Evolutionary conservation across 1,284 basidiomycete genomes (phyloP).

Genomic region (Pterulicium gracile): DNA sequence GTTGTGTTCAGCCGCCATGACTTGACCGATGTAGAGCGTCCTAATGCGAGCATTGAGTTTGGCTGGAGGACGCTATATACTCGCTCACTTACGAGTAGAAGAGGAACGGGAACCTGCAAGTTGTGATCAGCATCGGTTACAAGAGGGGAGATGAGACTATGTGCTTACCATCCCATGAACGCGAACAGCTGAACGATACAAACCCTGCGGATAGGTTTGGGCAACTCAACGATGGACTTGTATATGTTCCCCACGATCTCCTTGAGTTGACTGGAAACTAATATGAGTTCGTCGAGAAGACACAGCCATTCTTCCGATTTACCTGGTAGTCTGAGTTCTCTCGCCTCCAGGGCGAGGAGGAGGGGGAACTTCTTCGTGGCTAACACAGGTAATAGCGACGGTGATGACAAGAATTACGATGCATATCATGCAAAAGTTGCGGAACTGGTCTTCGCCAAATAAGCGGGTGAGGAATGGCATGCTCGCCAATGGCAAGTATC

Average conservation of each 20-base stretch:
- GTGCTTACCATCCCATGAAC: constrained; percentile 81
- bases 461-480: constrained; percentile 67
- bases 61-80: constrained; percentile 1
- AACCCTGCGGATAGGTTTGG: constrained; percentile 75
- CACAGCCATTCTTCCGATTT: constrained; percentile 13
- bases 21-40: constrained; percentile 86
- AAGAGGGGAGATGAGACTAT: constrained; percentile 2
- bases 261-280: constrained; percentile 29
- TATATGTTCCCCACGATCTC: constrained; percentile 73
- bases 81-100: constrained; percentile 67
- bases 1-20: constrained; percentile 73
- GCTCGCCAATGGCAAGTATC: constrained; percentile 75
- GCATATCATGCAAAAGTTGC: constrained; percentile 87
- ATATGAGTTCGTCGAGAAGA: constrained; percentile 8
- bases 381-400: constrained; percentile 81
- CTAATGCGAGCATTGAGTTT: constrained; percentile 27
- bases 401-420: constrained; percentile 72
- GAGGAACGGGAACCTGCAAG: constrained; percentile 79
- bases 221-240: constrained; percentile 62
- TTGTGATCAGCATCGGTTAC: constrained; percentile 2
- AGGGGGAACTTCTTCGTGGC: constrained; percentile 50
- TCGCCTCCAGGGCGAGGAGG: no score
- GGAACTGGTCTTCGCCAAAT: constrained; percentile 90
- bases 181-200: constrained; percentile 88
- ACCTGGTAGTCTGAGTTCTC: no score